Evolutionary conservation across 257 asterid genomes (phyloP), one percentile per base, ranked within the genome.

Genomic region (Paraleonurus japonicus): DNA sequence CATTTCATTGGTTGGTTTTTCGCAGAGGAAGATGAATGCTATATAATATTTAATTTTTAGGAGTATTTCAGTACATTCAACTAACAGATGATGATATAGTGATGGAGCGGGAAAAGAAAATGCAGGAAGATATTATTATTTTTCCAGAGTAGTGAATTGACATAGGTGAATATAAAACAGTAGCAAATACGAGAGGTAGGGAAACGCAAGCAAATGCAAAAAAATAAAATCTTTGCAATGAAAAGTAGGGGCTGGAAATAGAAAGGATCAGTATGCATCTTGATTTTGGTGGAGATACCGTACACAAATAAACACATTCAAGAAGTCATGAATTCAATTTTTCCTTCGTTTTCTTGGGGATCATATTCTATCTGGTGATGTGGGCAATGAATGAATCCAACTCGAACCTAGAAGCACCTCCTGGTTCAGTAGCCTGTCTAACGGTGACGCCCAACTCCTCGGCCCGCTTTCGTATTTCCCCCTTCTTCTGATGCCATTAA

Each of bases 401-500:
- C 27, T 72, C 78, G n/a, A 0, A 28, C 66, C 67, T 27, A 4
- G 78, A 71, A 22, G 57, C 69, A 22, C 84, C 84, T 13, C 81
- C 84, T 45, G 70, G 48, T 7, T 58, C 37, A 5, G 64, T 69
- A 2, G 76, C 71, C 54, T 33, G 63, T 30, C 32, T 41, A 26
- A 76, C 63, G 0, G 7, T 37, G 5, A 13, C 20, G 5, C 84
- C 84, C 1, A 85, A 2, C 27, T 80, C 82, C 17, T 30, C 23
- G 2, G 84, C 85, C 74, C 70, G 79, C 48, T 65, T 74, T 59
- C 85, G 71, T 0, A 85, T 45, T 27, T 50, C 70, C 65, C 3
- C 94, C 89, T 75, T 82, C 83, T 8, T 65, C 66, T 0, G 82
- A 72, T 1, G 20, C 81, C 87, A 87, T 81, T 48, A 85, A 48